Percentiles rank a stretch among this genome's conserved stretches.
phyloP scores from a whole-genome alignment of 2,329 filamentous ascomycete genomes.

The Penicillium sp. region DNA sequence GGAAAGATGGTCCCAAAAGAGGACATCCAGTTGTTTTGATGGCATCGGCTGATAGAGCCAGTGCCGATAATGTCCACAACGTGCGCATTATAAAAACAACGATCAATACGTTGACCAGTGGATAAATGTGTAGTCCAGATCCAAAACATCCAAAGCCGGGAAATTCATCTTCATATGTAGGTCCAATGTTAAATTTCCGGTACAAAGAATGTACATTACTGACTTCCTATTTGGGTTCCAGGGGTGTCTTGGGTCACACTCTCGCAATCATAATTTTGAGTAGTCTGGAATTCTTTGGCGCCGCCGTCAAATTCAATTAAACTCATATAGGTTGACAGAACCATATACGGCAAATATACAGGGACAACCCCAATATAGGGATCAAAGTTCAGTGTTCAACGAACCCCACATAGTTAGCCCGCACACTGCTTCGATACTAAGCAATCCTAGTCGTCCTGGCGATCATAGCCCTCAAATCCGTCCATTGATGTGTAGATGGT shows the following conservation, averaged over 20 bases:
- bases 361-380: neutral
- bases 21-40: constrained; percentile 2
- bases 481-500: neutral
- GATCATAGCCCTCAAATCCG: neutral
- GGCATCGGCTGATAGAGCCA: neutral
- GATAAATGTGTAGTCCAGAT: neutral
- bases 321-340: neutral
- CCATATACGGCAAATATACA: too few species aligned
- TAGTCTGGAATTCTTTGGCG: neutral
- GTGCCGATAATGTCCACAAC: neutral
- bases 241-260: constrained; percentile 1
- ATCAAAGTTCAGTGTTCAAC: neutral
- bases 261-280: too few species aligned
- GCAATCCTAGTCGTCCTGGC: neutral
- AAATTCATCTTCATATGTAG: neutral
- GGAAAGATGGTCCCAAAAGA: constrained; percentile 8
- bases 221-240: neutral
- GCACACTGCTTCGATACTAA: neutral
- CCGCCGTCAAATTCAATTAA: neutral
- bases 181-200: neutral
- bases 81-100: neutral
- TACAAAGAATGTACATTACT: neutral
- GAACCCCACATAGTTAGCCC: neutral
- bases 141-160: neutral
- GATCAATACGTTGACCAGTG: neutral